phyloP scores from a whole-genome alignment of 163 green algal species.

The Scenedesmus sp. region DNA sequence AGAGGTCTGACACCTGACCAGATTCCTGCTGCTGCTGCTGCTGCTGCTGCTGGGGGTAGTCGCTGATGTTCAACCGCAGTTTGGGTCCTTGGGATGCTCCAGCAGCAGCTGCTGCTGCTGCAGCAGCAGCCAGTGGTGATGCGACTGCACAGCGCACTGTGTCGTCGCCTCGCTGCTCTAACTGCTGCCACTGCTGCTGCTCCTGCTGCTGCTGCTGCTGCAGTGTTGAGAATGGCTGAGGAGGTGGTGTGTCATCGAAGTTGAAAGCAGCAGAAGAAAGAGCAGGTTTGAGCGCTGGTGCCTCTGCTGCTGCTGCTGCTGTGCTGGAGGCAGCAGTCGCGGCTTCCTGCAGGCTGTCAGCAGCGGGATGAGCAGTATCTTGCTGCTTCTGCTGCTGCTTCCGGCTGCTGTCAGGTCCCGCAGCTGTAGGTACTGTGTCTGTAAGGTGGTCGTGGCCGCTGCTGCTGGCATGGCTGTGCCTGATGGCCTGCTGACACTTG shows the following conservation, averaged over 20 bases:
- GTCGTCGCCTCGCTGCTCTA: background rate
- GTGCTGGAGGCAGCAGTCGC: background rate
- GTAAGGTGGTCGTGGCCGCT: background rate
- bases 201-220: conserved; percentile 29
- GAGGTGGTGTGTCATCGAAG: background rate
- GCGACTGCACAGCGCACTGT: too few relatives aligned
- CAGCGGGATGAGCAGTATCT: background rate
- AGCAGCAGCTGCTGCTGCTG: conserved; percentile 30
- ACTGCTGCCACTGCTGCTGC: background rate
- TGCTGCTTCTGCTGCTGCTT: background rate
- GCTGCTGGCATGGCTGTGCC: background rate
- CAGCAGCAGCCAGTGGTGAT: background rate
- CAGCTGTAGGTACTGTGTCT: background rate
- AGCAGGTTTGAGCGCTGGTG: background rate
- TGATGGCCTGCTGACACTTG: background rate
- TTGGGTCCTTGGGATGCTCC: background rate
- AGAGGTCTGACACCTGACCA: background rate
- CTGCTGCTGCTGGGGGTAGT: conserved; percentile 12
- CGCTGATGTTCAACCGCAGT: background rate
- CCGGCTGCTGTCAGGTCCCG: background rate
- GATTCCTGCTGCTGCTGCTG: conserved; percentile 2
- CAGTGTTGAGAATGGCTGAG: background rate
- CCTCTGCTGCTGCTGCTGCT: background rate
- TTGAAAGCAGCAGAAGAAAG: background rate
- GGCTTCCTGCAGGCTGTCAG: background rate